These are phyloP conservation scores for Xylariaceae sp. DNA, from an alignment of 2,329 filamentous ascomycete species.

Conservation along the genomic window DNA sequence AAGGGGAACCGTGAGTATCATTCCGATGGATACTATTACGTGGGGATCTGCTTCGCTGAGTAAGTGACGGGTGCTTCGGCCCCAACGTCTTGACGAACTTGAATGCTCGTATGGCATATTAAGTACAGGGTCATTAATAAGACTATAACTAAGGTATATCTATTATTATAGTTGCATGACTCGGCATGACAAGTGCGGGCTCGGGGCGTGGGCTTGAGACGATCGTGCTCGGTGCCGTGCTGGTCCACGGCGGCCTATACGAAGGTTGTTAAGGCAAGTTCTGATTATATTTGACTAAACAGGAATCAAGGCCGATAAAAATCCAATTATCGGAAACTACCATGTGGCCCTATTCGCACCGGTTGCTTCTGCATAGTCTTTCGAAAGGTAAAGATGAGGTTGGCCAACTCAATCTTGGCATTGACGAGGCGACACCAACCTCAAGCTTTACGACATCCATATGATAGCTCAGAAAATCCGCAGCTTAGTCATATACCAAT, in stretches of 20 bases:
- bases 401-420: not conserved
- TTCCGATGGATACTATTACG: not conserved
- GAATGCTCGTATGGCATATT: not conserved
- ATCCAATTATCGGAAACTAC: not conserved
- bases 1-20: not conserved
- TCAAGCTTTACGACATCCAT: not conserved
- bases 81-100: not conserved
- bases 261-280: not conserved
- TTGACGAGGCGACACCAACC: not conserved
- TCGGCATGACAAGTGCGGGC: no score
- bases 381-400: not conserved
- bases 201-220: not conserved
- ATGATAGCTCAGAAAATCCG: not conserved
- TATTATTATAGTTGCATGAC: not conserved
- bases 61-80: not conserved
- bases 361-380: not conserved
- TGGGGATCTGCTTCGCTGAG: not conserved
- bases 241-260: not conserved
- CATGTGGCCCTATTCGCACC: not conserved
- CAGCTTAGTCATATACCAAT: not conserved
- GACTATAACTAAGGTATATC: not conserved
- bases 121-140: not conserved
- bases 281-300: not conserved
- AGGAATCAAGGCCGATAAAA: not conserved
- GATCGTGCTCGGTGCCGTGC: not conserved